Conservation (phyloP, 108 stramenopile genomes). For the Nitzschia inconspicua region DNA sequence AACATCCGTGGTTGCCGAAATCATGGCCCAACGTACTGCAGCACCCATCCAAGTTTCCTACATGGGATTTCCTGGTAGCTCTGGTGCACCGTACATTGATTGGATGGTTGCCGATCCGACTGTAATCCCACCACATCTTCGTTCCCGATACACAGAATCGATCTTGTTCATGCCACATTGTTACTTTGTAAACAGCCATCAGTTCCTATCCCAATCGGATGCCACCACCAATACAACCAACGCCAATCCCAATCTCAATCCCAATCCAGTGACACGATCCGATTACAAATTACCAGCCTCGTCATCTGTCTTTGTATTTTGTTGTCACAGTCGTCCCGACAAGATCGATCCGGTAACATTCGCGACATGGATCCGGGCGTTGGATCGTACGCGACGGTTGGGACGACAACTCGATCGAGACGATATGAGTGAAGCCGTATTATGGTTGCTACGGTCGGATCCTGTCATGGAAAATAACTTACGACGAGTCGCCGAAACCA, state of each 20-base stretch:
- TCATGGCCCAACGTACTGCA: conserved; percentile 40
- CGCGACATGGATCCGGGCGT: conserved; percentile 60
- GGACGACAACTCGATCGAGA: neutral
- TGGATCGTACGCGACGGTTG: conserved; percentile 40
- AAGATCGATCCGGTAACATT: conserved; percentile 87
- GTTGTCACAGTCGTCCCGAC: conserved; percentile 82
- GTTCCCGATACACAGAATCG: conserved; percentile 63
- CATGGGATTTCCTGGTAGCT: conserved; percentile 83
- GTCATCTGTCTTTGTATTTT: conserved; percentile 61
- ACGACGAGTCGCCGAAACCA: conserved; percentile 38
- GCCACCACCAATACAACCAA: neutral
- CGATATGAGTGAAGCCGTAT: conserved; percentile 32
- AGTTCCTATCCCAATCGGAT: conserved; percentile 16
- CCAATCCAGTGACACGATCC: conserved; percentile 38
- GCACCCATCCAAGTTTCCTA: conserved; percentile 56
- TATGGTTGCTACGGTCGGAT: conserved; percentile 81
- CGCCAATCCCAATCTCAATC: conserved; percentile 8
- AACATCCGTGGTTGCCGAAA: conserved; percentile 52
- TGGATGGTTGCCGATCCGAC: conserved; percentile 70
- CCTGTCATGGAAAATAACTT: conserved; percentile 72
- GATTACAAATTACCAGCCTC: conserved; percentile 62
- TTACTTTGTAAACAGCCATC: conserved; percentile 88
- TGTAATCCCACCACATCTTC: conserved; percentile 48
- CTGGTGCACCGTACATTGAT: conserved; percentile 67
- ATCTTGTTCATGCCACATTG: conserved; percentile 80